Base-by-base conservation (phyloP, 805 yeast species). In the Danielia reshetovae region DNA sequence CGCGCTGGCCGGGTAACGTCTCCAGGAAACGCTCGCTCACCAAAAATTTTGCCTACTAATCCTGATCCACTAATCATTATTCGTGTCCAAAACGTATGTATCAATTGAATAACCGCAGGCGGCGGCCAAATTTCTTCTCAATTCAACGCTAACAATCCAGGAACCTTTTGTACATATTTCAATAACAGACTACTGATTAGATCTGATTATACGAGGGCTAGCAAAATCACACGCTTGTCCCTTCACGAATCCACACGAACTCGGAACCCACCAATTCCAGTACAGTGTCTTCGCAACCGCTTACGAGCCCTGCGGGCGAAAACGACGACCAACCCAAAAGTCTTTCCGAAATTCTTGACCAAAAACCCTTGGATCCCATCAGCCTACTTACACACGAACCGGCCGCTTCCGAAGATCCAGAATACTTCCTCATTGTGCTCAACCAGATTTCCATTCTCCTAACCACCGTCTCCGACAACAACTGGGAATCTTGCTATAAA, bases 391-490 rank as follows among this genome's bases (percentile, higher is more conserved):
- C n/a, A n/a, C n/a, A n/a, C n/a, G n/a, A n/a, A n/a, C 17, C 14
- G 14, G 38, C 26, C 29, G 34, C 36, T 16, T 37, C 32, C 9
- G 40, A 34, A 11, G 29, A 31, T 25, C 48, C 57, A 21, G 68
- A 64, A 46, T 44, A 62, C 38, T 52, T 54, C 39, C 59, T 57
- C 41, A 64, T 74, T 33, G 57, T 70, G 29, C 51, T 69, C 38
- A 70, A 77, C 23, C 86, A 81, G 55, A 51, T 81, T 27, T 65
- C 74, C 13, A 63, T 79, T 31, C 57, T 79, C 31, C 59, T 72
- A 32, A 60, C 74, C 24, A 68, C 74, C 15, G 57, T 71, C 41
- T 54, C 63, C 21, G 56, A 57, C 16, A 55, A 57, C 15, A 71
- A 69, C 54, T 64, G 70, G 50, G 59, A 57, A 16, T 40, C 57